Conservation (phyloP, 768 basidiomycete species). For the Steccherinum ochraceum region DNA sequence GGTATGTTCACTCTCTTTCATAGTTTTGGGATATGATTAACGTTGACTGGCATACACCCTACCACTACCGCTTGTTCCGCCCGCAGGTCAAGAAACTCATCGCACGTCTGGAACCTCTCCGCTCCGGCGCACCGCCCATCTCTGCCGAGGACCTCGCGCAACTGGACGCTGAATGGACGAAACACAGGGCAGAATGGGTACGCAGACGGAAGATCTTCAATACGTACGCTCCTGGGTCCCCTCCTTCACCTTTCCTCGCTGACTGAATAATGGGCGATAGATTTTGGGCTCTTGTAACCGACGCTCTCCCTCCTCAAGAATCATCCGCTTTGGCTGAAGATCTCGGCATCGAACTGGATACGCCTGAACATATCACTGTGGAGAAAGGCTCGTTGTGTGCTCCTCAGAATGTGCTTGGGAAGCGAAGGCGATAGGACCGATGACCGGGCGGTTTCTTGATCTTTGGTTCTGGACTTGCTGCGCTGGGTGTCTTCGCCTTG, state of each 20-base stretch:
- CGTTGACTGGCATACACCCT: constrained; percentile 5
- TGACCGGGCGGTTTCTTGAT: too few relatives aligned
- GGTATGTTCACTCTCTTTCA: constrained; percentile 34
- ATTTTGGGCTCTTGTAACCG: constrained; percentile 69
- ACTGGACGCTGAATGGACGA: constrained; percentile 68
- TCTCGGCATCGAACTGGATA: constrained; percentile 76
- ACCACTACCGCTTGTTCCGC: background rate
- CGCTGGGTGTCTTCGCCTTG: background rate
- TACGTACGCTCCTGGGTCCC: constrained; percentile 50
- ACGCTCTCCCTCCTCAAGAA: constrained; percentile 61
- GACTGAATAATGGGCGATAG: constrained; percentile 32
- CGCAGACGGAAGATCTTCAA: constrained; percentile 70
- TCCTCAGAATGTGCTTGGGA: constrained; percentile 15
- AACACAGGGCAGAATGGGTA: constrained; percentile 80
- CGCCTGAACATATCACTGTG: constrained; percentile 58
- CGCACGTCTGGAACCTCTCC: constrained; percentile 55
- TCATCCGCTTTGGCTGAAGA: constrained; percentile 63
- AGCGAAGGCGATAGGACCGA: constrained; percentile 15
- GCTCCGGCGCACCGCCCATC: constrained; percentile 59
- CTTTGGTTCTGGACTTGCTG: background rate
- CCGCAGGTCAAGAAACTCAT: constrained; percentile 43
- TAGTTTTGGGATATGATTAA: constrained; percentile 6
- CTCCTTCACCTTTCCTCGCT: constrained; percentile 1
- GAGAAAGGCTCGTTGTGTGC: constrained; percentile 60
- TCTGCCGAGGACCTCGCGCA: constrained; percentile 64